Evolutionary conservation across 129 eudicot genomes (phyloP), one percentile per base, ranked within the genome.

Genomic region (Helichrysum umbraculigerum): DNA sequence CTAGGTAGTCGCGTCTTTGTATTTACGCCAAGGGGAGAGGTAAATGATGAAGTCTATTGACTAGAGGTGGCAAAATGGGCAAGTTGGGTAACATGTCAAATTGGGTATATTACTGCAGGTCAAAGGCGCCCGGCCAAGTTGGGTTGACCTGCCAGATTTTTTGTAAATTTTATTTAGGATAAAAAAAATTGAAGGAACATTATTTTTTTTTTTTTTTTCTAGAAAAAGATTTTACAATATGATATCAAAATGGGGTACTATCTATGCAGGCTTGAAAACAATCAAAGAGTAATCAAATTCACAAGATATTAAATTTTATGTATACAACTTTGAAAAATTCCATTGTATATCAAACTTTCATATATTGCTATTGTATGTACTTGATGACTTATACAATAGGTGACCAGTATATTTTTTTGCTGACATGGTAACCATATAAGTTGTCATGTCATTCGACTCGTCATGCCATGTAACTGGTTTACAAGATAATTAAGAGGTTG

Each of bases 1-100:
- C 67, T 94, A 50, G 98, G 98, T 58, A 94, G 97, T 51, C 93
- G 97, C 16, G 92, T 94, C 66, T 94, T 94, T 81, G 98, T 94
- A 37, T 94, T 94, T 86, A 91, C 98, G 10, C 98, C 98, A 34
- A 86, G 93, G 69, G 98, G 98, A 77, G 98, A 94, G 98, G 98
- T 87, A 82, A 84, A 58, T 25, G 59, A 41, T 41, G 1, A 57
- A 44, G 6, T 70, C 17, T 42, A 34, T 21, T 65, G 5, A 33
- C 33, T 52, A 71, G 17, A 71, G 22, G 75, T 29, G 20, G 66
- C 3, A 33, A 71, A 56, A 30, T 54, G 50, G 47, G 30, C 14
- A 11, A 42, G 32, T 56, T 56, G 63, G 50, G 64, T 42, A 30
- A n/a, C 42, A 6, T 17, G 5, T 71, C 4, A 12, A 51, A 71